These are phyloP conservation scores for Hypholoma sublateritium DNA, from an alignment of 768 basidiomycete genomes.

Conservation along the genomic window DNA sequence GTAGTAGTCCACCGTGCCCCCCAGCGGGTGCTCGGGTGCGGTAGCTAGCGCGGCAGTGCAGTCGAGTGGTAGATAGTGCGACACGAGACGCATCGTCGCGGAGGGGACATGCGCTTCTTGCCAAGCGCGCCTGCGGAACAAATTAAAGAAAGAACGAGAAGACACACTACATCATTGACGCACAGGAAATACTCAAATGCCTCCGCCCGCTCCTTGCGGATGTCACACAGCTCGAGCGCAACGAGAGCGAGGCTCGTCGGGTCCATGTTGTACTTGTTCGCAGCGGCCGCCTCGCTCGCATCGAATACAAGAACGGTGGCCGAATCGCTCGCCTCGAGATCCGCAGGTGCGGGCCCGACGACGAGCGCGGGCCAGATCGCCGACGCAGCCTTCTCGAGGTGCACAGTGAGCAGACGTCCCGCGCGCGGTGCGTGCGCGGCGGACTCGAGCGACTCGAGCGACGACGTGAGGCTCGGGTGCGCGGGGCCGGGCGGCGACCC, in stretches of 20 bases:
- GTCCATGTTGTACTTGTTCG: conserved; percentile 80
- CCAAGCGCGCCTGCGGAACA: conserved; percentile 68
- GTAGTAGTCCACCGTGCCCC: conserved; percentile 61
- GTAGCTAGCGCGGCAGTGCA: conserved; percentile 34
- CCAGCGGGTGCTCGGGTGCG: conserved; percentile 36
- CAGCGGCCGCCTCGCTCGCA: conserved; percentile 48
- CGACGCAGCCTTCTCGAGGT: conserved; percentile 78
- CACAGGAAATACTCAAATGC: conserved; percentile 84
- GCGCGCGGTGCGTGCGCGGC: conserved; percentile 49
- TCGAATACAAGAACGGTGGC: conserved; percentile 55
- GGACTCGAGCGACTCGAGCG: conserved; percentile 77
- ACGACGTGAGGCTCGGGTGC: conserved; percentile 61
- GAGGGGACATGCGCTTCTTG: conserved; percentile 73
- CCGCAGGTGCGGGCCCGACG: conserved; percentile 69
- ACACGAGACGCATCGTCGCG: conserved; percentile 75
- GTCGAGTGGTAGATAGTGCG: conserved; percentile 67
- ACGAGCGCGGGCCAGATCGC: conserved; percentile 84
- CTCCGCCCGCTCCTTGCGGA: conserved; percentile 70
- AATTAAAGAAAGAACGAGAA: background rate
- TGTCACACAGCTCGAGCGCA: conserved; percentile 71
- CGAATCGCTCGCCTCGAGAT: conserved; percentile 50
- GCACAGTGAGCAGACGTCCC: conserved; percentile 73
- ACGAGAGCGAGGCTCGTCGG: conserved; percentile 76
- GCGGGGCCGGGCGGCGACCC: conserved; percentile 45
- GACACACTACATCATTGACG: conserved; percentile 27